Evolutionary conservation across 768 basidiomycete genomes (phyloP).

Genomic region (Chiua virens): DNA sequence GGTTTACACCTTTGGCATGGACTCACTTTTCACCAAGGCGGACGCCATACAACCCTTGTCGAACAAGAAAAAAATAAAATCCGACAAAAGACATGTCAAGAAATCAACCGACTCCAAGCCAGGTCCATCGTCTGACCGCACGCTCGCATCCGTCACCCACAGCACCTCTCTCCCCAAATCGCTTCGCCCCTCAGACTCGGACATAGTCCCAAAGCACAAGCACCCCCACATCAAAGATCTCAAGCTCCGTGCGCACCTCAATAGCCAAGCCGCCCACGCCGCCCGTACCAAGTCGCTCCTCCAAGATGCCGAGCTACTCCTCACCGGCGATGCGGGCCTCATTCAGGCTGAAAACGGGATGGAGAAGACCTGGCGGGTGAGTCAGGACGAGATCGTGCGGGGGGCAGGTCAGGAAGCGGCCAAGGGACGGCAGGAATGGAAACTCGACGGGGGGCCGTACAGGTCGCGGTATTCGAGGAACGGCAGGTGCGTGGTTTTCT

Average conservation of each 20-base stretch:
- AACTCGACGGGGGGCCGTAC: constrained; percentile 85
- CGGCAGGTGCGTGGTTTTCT: constrained; percentile 61
- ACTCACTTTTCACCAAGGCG: constrained; percentile 70
- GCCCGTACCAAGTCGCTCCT: constrained; percentile 60
- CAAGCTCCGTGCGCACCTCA: constrained; percentile 71
- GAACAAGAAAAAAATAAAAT: constrained; percentile 41
- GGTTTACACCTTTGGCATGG: constrained; percentile 51
- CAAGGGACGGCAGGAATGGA: constrained; percentile 73
- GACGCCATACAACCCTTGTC: constrained; percentile 51
- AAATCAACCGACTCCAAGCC: constrained; percentile 17
- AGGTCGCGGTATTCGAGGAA: constrained; percentile 84
- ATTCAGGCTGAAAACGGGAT: constrained; percentile 77
- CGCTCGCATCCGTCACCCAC: constrained; percentile 54
- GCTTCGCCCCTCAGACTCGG: constrained; percentile 52
- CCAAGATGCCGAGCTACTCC: constrained; percentile 72
- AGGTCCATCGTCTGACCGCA: constrained; percentile 43
- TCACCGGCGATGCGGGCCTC: constrained; percentile 65
- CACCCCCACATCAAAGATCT: constrained; percentile 63
- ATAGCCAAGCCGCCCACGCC: constrained; percentile 58
- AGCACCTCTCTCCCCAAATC: constrained; percentile 69
- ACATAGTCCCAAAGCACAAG: constrained; percentile 45
- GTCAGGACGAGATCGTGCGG: constrained; percentile 73
- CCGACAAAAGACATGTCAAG: too few relatives aligned
- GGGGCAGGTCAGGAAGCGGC: constrained; percentile 74
- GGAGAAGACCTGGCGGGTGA: constrained; percentile 88